These are phyloP conservation scores for Grammothele lineata DNA, from an alignment of 768 basidiomycete species.

Conservation along the genomic window DNA sequence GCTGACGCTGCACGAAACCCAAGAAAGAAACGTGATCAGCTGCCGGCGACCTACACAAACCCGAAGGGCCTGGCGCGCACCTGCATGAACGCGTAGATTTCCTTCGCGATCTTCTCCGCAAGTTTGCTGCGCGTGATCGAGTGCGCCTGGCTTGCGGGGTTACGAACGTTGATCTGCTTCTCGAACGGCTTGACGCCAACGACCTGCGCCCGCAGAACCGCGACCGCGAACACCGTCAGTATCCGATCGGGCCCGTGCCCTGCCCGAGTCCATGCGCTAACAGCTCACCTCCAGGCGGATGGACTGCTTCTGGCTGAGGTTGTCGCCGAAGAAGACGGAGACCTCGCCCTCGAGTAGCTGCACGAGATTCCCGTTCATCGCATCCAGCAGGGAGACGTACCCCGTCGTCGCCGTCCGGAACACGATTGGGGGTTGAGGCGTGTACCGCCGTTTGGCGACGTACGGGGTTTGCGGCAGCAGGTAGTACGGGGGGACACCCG, in stretches of 20 bases:
- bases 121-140: constrained; percentile 10
- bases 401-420: constrained; percentile 3
- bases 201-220: too few relatives aligned
- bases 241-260: too few relatives aligned
- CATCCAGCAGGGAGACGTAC: constrained; percentile 6
- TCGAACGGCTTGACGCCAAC: constrained; percentile 2
- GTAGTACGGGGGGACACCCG: too few relatives aligned
- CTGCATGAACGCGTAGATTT: constrained; percentile 7
- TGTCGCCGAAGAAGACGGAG: constrained; percentile 4
- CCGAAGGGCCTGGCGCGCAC: constrained; percentile 1
- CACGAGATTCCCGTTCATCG: not conserved
- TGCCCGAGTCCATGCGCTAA: too few relatives aligned
- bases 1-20: constrained; percentile 2
- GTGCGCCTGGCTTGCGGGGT: not conserved
- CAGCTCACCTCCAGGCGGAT: constrained; percentile 7
- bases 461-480: constrained; percentile 1
- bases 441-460: constrained; percentile 4
- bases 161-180: constrained; percentile 12
- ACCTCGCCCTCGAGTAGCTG: constrained; percentile 2
- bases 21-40: too few relatives aligned
- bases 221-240: too few relatives aligned
- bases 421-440: not conserved
- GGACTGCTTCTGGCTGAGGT: constrained; percentile 11
- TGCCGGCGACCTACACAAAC: too few relatives aligned
- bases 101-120: constrained; percentile 13